phyloP scores from a whole-genome alignment of 495 filamentous ascomycete species.

The Achaetomiella virescens region DNA sequence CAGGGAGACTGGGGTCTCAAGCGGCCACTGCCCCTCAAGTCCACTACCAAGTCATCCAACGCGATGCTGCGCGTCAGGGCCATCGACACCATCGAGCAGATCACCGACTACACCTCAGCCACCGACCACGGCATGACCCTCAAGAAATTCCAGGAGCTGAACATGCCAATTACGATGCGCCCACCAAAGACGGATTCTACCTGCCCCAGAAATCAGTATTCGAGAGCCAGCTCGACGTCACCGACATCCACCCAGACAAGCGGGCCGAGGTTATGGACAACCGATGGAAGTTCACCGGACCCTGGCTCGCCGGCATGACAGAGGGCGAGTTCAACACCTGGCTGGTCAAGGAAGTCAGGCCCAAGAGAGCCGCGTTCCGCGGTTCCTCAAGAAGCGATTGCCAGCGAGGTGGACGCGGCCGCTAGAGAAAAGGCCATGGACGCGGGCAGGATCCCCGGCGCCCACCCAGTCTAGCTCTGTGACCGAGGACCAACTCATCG shows the following conservation, averaged over 20 bases:
- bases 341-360: slow-evolving; percentile 55
- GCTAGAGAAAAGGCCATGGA: slow-evolving; percentile 41
- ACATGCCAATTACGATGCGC: slow-evolving; percentile 46
- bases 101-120: slow-evolving; percentile 84
- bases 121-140: slow-evolving; percentile 75
- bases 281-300: slow-evolving; percentile 72
- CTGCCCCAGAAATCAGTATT: slow-evolving; percentile 47
- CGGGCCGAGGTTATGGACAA: slow-evolving; percentile 28
- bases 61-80: slow-evolving; percentile 65
- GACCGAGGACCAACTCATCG: slow-evolving; percentile 53
- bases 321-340: slow-evolving; percentile 65
- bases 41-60: slow-evolving; percentile 62
- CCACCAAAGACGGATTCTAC: slow-evolving; percentile 23
- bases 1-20: slow-evolving; percentile 95
- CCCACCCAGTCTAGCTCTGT: slow-evolving; percentile 34
- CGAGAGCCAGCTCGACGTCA: slow-evolving; percentile 49
- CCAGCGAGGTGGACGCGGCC: slow-evolving; percentile 39
- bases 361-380: slow-evolving; percentile 55
- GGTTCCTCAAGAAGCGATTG: slow-evolving; percentile 48
- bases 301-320: slow-evolving; percentile 73
- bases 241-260: slow-evolving; percentile 30
- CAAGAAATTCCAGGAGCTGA: slow-evolving; percentile 76
- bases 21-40: slow-evolving; percentile 67
- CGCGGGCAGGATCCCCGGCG: slow-evolving; percentile 33
- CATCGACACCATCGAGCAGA: slow-evolving; percentile 82